Evolutionary conservation across 2,329 filamentous ascomycete genomes (phyloP).

Genomic region (Chaetomiaceae sp.): DNA sequence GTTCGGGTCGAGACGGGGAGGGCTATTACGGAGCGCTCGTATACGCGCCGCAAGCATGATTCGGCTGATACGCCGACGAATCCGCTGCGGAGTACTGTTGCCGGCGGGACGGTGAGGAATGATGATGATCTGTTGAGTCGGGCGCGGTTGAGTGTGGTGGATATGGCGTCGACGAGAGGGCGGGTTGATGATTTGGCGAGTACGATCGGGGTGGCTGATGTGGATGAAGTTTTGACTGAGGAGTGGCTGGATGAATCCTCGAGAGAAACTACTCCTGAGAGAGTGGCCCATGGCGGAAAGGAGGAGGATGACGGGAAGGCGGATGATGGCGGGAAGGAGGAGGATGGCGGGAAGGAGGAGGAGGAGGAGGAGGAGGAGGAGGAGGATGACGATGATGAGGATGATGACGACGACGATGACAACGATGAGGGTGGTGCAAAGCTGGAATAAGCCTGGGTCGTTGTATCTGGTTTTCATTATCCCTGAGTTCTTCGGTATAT

Average conservation of each 20-base stretch:
- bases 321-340: not conserved
- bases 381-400: slow-evolving; percentile 2
- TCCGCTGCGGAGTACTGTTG: slow-evolving; percentile 10
- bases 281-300: not conserved
- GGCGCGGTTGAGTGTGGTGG: not conserved
- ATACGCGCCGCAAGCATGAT: slow-evolving; percentile 13
- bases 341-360: not conserved
- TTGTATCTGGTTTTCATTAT: too few relatives aligned
- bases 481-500: too few relatives aligned
- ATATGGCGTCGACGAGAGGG: too few relatives aligned
- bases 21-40: slow-evolving; percentile 4
- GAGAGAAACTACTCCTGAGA: not conserved
- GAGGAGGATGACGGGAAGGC: not conserved
- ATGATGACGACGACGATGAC: not conserved
- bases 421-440: slow-evolving; percentile 1
- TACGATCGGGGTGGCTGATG: not conserved
- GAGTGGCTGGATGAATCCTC: not conserved
- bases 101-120: not conserved
- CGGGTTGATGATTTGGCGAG: not conserved
- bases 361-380: not conserved
- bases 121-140: too few relatives aligned
- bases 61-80: slow-evolving; percentile 19
- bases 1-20: not conserved
- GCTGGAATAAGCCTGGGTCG: not conserved
- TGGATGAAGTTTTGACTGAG: not conserved